These are phyloP conservation scores for Monosporascus sp. DNA, from an alignment of 2,329 filamentous ascomycete genomes.

Conservation along the genomic window DNA sequence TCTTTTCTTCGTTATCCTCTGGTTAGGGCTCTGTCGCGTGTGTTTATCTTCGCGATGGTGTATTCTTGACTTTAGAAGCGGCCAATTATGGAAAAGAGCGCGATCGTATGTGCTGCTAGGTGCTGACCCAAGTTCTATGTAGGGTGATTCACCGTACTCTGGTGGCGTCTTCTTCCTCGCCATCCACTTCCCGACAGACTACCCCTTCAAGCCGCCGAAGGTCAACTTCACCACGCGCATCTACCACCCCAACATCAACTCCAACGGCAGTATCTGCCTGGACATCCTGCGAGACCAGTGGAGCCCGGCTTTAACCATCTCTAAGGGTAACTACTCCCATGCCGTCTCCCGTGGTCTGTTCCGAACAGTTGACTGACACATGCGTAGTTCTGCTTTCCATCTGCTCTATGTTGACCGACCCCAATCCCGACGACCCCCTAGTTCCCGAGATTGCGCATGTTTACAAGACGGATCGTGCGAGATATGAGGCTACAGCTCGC, in stretches of 20 bases:
- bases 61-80: no score
- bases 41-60: no score
- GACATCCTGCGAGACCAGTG: conserved; percentile 99
- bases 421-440: conserved; percentile 97
- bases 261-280: conserved; percentile 97
- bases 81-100: background rate
- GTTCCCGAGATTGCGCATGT: conserved; percentile 99
- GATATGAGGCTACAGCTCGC: conserved; percentile 92
- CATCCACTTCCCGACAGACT: conserved; percentile 99
- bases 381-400: conserved; percentile 85
- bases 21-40: no score
- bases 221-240: conserved; percentile 99
- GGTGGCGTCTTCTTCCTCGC: conserved; percentile 98
- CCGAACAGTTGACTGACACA: conserved; percentile 2
- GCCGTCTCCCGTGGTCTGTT: background rate
- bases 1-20: background rate
- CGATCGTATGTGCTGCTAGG: background rate
- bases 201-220: conserved; percentile 99
- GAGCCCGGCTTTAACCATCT: conserved; percentile 97
- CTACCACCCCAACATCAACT: conserved; percentile 99
- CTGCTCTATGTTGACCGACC: conserved; percentile 99
- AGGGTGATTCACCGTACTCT: conserved; percentile 96
- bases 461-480: conserved; percentile 96
- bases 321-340: conserved; percentile 67
- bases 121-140: conserved; percentile 25